Conservation (phyloP, 345 rosid species). For the Cardamine resedifolia region DNA sequence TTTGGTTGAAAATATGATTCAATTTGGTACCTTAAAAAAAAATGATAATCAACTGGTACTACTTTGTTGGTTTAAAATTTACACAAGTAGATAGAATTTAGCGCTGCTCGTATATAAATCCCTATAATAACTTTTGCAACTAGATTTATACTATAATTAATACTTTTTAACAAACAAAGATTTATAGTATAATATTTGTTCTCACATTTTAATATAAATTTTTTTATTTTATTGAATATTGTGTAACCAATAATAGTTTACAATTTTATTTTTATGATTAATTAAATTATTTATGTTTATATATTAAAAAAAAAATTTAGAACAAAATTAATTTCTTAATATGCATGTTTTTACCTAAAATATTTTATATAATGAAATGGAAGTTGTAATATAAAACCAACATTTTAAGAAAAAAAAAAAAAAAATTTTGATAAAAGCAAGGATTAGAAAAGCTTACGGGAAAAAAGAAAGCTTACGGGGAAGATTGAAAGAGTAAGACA, state of each 20-base stretch:
- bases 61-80: not conserved
- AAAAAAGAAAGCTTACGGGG: slow-evolving; percentile 12
- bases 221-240: too few species aligned
- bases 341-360: too few species aligned
- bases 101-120: not conserved
- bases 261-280: too few species aligned
- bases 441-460: not conserved
- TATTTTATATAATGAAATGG: too few species aligned
- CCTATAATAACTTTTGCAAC: not conserved
- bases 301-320: too few species aligned
- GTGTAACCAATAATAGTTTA: too few species aligned
- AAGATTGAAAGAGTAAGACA: slow-evolving; percentile 25
- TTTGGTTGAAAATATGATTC: not conserved
- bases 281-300: too few species aligned
- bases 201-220: too few species aligned
- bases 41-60: not conserved
- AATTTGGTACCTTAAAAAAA: not conserved
- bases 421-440: not conserved
- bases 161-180: not conserved
- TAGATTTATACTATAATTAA: not conserved
- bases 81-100: slow-evolving; percentile 21
- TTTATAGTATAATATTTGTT: too few species aligned
- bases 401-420: too few species aligned
- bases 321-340: too few species aligned
- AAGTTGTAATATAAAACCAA: slow-evolving; percentile 16